Percentiles rank a stretch among this genome's conserved stretches.
Conservation (phyloP, 192 early-diverging fungal genomes). For the Backusella parvicylindrica region DNA sequence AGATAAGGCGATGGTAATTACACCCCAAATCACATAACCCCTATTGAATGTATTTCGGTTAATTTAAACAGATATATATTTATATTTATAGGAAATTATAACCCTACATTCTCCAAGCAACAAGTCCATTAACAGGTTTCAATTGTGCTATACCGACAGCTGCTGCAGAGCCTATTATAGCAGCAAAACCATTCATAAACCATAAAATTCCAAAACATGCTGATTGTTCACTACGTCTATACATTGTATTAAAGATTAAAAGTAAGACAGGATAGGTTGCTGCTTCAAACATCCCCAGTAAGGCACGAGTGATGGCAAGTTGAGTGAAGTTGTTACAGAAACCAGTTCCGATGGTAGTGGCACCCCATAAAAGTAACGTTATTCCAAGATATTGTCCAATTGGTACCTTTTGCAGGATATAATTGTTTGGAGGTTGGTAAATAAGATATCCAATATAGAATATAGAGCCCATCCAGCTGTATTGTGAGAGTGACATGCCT, state of each 20-base stretch:
- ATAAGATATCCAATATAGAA: not conserved
- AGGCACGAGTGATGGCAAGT: conserved; percentile 4
- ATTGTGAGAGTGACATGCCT: not conserved
- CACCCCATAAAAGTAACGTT: not conserved
- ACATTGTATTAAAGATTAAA: not conserved
- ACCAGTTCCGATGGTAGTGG: not conserved
- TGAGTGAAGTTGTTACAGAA: not conserved
- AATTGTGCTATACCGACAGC: conserved; percentile 7
- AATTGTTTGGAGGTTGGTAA: not conserved
- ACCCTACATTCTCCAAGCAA: conserved; percentile 24
- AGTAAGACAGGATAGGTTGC: not conserved
- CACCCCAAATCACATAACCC: conserved; percentile 24
- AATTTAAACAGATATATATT: not conserved
- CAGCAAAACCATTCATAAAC: conserved; percentile 6
- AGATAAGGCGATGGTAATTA: conserved; percentile 1
- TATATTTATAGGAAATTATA: not conserved
- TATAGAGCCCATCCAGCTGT: not conserved
- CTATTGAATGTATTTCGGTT: not conserved
- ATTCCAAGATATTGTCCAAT: not conserved
- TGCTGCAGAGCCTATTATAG: not conserved
- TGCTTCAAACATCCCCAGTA: conserved; percentile 19
- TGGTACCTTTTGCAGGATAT: not conserved
- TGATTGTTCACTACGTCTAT: conserved; percentile 11
- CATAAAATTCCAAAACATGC: conserved; percentile 3
- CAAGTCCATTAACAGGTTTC: not conserved